These are phyloP conservation scores for Geranium brycei DNA, from an alignment of 345 rosid genomes.

Conservation along the genomic window DNA sequence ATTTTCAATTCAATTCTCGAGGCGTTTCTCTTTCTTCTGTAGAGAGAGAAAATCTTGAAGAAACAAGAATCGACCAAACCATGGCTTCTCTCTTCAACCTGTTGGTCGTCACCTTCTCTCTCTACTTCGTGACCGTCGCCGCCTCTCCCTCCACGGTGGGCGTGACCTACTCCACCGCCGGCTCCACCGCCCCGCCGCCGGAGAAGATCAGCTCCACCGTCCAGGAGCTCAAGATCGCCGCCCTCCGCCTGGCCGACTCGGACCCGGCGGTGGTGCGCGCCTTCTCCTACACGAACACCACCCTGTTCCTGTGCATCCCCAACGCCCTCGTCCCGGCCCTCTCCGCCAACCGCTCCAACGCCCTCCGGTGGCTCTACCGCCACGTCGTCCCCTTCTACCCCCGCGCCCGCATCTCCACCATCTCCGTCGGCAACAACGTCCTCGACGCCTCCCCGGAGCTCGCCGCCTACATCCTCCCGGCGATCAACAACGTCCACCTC, in stretches of 20 bases:
- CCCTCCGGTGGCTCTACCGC: slow-evolving; percentile 55
- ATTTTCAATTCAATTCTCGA: neutral
- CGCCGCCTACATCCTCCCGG: slow-evolving; percentile 46
- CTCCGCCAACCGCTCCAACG: slow-evolving; percentile 66
- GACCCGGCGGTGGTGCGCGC: slow-evolving; percentile 50
- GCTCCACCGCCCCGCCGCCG: slow-evolving; percentile 16
- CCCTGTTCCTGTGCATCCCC: slow-evolving; percentile 76
- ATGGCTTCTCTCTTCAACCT: slow-evolving; percentile 1
- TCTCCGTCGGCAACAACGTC: slow-evolving; percentile 71
- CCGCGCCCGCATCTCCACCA: slow-evolving; percentile 53
- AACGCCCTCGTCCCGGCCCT: slow-evolving; percentile 49
- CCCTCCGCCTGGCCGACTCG: slow-evolving; percentile 49
- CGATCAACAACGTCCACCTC: slow-evolving; percentile 43
- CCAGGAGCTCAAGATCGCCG: slow-evolving; percentile 30
- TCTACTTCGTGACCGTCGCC: slow-evolving; percentile 10
- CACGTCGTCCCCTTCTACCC: slow-evolving; percentile 80
- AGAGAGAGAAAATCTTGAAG: neutral
- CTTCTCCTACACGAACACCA: slow-evolving; percentile 66
- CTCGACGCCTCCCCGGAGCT: slow-evolving; percentile 30
- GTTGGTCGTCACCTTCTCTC: slow-evolving; percentile 9
- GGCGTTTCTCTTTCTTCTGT: neutral
- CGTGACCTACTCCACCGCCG: slow-evolving; percentile 15
- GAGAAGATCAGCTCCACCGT: slow-evolving; percentile 34
- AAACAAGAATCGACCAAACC: neutral
- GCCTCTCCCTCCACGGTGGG: slow-evolving; percentile 22